Evolutionary conservation across 345 rosid species (phyloP).

Genomic region (Anacardium occidentale): DNA sequence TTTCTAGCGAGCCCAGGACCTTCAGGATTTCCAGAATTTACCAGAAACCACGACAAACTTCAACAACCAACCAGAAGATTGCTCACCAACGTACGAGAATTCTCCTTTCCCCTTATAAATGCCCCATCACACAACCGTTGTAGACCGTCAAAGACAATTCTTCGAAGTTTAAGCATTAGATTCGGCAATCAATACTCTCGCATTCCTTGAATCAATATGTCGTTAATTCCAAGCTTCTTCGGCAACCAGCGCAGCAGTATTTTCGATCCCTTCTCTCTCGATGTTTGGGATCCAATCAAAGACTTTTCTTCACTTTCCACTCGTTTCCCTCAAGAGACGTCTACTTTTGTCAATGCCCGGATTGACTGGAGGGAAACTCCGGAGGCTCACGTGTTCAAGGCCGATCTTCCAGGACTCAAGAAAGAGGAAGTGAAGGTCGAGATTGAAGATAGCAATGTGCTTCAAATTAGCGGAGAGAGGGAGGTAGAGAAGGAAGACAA

Average conservation of each 20-base stretch:
- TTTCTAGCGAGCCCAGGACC: neutral
- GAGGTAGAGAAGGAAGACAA: constrained; percentile 18
- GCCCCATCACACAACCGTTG: neutral
- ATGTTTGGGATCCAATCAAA: constrained; percentile 25
- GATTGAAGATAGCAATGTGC: constrained; percentile 19
- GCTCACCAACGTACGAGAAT: neutral
- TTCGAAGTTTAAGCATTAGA: too few species aligned
- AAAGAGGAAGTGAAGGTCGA: constrained; percentile 25
- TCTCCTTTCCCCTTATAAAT: neutral
- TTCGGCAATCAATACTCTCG: too few species aligned
- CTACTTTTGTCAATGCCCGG: constrained; percentile 7
- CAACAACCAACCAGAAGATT: neutral
- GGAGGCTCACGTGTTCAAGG: constrained; percentile 21
- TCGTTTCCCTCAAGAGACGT: neutral
- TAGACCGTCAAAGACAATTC: neutral
- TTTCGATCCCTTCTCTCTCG: constrained; percentile 17
- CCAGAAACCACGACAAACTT: too few species aligned
- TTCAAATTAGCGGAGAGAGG: constrained; percentile 22
- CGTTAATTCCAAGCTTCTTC: neutral
- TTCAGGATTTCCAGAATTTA: neutral
- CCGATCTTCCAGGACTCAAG: constrained; percentile 18
- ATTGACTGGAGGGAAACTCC: constrained; percentile 25
- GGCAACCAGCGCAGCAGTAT: constrained; percentile 3
- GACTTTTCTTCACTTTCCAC: constrained; percentile 6
- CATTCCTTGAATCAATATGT: too few species aligned